Conservation (phyloP, 768 basidiomycete genomes). For the Rhizopogon vinicolor region DNA sequence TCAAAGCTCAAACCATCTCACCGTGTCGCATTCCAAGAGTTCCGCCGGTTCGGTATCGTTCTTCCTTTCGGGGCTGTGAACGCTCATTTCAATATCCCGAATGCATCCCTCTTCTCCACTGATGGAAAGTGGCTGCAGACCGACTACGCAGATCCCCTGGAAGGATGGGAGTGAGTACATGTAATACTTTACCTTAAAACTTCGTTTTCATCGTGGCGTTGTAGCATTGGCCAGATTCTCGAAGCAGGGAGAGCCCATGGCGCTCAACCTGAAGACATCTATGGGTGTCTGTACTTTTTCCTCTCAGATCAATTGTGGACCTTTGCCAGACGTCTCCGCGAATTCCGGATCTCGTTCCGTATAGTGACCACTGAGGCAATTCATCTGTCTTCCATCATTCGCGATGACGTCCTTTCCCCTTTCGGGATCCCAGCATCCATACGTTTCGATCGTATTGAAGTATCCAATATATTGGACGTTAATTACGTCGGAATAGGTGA, state of each 20-base stretch:
- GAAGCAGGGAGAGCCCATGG: constrained; percentile 35
- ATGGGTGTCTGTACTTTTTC: constrained; percentile 47
- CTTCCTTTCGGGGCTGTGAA: constrained; percentile 43
- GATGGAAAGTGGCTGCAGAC: constrained; percentile 40
- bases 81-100: constrained; percentile 36
- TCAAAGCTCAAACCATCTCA: constrained; percentile 38
- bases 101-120: constrained; percentile 42
- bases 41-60: constrained; percentile 37
- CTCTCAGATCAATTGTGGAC: constrained; percentile 34
- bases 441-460: constrained; percentile 42
- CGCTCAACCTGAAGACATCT: constrained; percentile 37
- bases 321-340: constrained; percentile 33
- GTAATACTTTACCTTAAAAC: background rate
- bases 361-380: constrained; percentile 34
- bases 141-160: constrained; percentile 39
- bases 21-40: constrained; percentile 37
- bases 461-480: constrained; percentile 43
- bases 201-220: constrained; percentile 2
- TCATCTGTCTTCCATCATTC: constrained; percentile 35
- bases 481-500: constrained; percentile 35
- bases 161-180: constrained; percentile 45
- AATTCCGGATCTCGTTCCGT: constrained; percentile 28
- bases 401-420: constrained; percentile 6
- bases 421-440: constrained; percentile 18
- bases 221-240: constrained; percentile 35